phyloP scores from a whole-genome alignment of 176 grass and related monocot genomes.

The Ampelocalamus luodianensis region DNA sequence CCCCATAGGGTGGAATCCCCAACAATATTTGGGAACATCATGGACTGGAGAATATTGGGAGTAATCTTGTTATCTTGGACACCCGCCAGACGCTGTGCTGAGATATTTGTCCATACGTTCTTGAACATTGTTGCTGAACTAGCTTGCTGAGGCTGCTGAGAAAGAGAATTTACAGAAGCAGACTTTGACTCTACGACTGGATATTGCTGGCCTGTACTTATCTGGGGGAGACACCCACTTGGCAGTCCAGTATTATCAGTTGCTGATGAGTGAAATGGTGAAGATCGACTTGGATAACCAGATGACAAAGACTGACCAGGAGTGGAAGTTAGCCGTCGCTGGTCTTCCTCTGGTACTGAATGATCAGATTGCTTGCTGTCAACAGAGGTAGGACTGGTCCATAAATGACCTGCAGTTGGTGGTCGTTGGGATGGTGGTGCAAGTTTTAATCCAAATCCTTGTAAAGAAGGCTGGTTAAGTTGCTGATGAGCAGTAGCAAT shows the following conservation, averaged over 20 bases:
- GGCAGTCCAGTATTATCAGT: constrained; percentile 46
- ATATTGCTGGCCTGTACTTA: constrained; percentile 57
- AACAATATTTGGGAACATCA: constrained; percentile 67
- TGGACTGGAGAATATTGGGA: constrained; percentile 82
- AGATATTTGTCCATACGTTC: constrained; percentile 94
- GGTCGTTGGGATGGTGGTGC: constrained; percentile 76
- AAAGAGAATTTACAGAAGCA: constrained; percentile 36
- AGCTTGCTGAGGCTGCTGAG: constrained; percentile 48
- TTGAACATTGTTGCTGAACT: constrained; percentile 82
- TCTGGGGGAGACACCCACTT: constrained; percentile 46
- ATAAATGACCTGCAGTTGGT: constrained; percentile 50
- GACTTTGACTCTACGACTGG: constrained; percentile 51
- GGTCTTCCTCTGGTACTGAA: constrained; percentile 48
- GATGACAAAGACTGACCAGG: constrained; percentile 43
- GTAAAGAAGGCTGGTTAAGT: constrained; percentile 52
- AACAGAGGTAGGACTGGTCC: constrained; percentile 49
- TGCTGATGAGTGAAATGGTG: constrained; percentile 50
- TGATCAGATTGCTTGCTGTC: constrained; percentile 61
- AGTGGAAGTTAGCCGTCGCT: constrained; percentile 49
- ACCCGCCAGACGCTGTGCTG: constrained; percentile 67
- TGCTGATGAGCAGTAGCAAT: constrained; percentile 57
- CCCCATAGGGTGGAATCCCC: constrained; percentile 61
- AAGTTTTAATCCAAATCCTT: constrained; percentile 76
- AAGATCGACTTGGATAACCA: constrained; percentile 45
- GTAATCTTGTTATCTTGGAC: constrained; percentile 71